Percentiles rank a stretch among this genome's conserved stretches.
These are phyloP conservation scores for Colletotrichum nymphaeae DNA, from an alignment of 2,329 filamentous ascomycete species.

Conservation along the genomic window DNA sequence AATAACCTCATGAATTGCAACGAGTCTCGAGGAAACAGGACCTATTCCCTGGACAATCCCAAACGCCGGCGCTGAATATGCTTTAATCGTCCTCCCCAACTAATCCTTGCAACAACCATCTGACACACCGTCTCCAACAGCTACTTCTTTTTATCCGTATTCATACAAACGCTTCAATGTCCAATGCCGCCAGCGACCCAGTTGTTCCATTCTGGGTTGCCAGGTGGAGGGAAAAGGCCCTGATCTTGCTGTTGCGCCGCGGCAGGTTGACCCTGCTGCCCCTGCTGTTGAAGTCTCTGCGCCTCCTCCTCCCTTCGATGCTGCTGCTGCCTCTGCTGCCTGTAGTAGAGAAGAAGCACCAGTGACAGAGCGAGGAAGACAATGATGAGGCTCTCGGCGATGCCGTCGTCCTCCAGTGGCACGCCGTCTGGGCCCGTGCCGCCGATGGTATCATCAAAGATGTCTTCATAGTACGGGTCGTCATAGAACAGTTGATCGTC, in stretches of 20 bases:
- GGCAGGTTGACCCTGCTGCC: slow-evolving; percentile 43
- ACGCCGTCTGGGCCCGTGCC: slow-evolving; percentile 67
- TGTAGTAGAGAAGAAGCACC: slow-evolving; percentile 83
- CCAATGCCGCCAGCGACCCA: slow-evolving; percentile 75
- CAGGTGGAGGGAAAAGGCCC: slow-evolving; percentile 63
- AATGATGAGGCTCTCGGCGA: slow-evolving; percentile 88
- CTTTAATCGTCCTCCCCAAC: slow-evolving; percentile 17
- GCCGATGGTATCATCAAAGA: slow-evolving; percentile 66
- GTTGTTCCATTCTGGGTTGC: slow-evolving; percentile 74
- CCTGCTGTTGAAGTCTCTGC: slow-evolving; percentile 41
- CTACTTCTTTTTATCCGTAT: not conserved
- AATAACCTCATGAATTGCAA: not conserved
- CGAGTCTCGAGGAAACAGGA: not conserved
- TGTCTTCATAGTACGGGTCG: slow-evolving; percentile 65
- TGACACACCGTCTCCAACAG: not conserved
- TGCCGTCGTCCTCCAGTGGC: slow-evolving; percentile 75
- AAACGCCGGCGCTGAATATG: slow-evolving; percentile 29
- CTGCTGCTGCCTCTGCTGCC: slow-evolving; percentile 75
- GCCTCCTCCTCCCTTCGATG: slow-evolving; percentile 56
- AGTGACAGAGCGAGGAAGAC: slow-evolving; percentile 80
- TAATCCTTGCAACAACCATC: not conserved
- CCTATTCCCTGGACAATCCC: not conserved
- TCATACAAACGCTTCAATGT: slow-evolving; percentile 50
- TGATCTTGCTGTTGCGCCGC: slow-evolving; percentile 39
- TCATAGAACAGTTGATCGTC: slow-evolving; percentile 75